A percentile compares a stretch with the other conserved stretches of the same genome.
Evolutionary conservation across 78 protist species (phyloP).

Genomic region (Blattamonas nauphoetae): DNA sequence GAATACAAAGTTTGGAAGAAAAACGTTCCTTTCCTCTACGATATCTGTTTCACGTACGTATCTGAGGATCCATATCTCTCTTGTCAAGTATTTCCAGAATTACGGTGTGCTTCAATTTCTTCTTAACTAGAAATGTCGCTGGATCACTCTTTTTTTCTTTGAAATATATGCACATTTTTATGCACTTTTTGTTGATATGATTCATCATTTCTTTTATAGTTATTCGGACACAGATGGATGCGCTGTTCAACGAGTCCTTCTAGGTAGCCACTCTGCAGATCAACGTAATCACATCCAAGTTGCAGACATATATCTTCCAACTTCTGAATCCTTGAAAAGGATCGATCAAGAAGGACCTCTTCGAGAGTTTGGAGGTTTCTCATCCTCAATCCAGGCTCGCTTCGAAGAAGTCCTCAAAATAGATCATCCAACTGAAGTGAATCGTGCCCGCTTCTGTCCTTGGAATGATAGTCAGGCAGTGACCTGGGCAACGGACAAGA

Average conservation of each 20-base stretch:
- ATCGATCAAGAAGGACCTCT: background rate
- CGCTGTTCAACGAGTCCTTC: too few species aligned
- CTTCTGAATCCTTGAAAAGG: background rate
- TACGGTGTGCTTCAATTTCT: too few species aligned
- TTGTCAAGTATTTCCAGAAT: background rate
- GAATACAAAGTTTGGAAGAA: conserved; percentile 31
- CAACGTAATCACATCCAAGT: background rate
- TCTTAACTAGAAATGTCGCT: too few species aligned
- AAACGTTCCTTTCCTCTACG: conserved; percentile 19
- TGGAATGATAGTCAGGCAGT: background rate
- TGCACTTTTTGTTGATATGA: too few species aligned
- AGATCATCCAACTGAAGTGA: background rate
- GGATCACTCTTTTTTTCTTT: too few species aligned
- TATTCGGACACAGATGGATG: too few species aligned
- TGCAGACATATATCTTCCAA: background rate
- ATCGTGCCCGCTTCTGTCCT: background rate
- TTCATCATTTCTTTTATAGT: too few species aligned
- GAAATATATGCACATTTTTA: too few species aligned
- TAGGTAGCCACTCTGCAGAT: background rate
- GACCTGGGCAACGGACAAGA: background rate
- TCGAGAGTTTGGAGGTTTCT: conserved; percentile 4
- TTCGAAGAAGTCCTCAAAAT: background rate
- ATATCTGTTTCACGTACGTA: conserved; percentile 1
- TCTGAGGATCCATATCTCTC: background rate
- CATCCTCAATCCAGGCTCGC: background rate